These are phyloP conservation scores for Colletotrichum tanaceti DNA, from an alignment of 2,329 filamentous ascomycete species.

Conservation along the genomic window DNA sequence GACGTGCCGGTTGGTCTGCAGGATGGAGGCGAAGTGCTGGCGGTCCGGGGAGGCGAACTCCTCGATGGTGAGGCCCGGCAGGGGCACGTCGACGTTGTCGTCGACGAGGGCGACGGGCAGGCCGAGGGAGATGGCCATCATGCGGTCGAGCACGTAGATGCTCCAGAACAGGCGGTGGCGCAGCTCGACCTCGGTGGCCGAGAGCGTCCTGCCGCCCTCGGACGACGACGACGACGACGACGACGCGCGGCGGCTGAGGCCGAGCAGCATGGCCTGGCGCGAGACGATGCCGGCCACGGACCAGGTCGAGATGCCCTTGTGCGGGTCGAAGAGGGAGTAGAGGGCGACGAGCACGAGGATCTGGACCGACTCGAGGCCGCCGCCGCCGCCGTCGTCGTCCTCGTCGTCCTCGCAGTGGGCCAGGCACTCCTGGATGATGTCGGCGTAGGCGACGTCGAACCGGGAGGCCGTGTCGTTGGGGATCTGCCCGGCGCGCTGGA, in stretches of 20 bases:
- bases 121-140: constrained; percentile 57
- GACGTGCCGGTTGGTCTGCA: constrained; percentile 59
- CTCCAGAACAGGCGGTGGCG: constrained; percentile 59
- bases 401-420: too few species aligned
- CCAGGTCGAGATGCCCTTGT: constrained; percentile 52
- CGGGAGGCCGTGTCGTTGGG: constrained; percentile 47
- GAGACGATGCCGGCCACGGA: constrained; percentile 55
- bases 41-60: constrained; percentile 57
- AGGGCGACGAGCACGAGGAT: constrained; percentile 56
- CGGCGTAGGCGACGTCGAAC: constrained; percentile 53
- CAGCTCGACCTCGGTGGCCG: constrained; percentile 47
- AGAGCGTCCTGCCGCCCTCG: constrained; percentile 46
- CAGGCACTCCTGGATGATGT: constrained; percentile 56
- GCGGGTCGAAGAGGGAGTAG: constrained; percentile 58
- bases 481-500: constrained; percentile 56
- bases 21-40: constrained; percentile 52
- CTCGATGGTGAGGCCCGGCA: constrained; percentile 58
- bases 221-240: too few species aligned
- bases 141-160: constrained; percentile 58
- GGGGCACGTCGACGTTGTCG: constrained; percentile 54
- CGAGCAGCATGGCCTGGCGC: constrained; percentile 54
- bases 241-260: constrained; percentile 50
- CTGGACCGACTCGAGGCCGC: constrained; percentile 53
- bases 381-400: too few species aligned
- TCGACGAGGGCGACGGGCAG: constrained; percentile 54